Conservation (phyloP, 441 rosid species). For the Eugenia klotzschiana region DNA sequence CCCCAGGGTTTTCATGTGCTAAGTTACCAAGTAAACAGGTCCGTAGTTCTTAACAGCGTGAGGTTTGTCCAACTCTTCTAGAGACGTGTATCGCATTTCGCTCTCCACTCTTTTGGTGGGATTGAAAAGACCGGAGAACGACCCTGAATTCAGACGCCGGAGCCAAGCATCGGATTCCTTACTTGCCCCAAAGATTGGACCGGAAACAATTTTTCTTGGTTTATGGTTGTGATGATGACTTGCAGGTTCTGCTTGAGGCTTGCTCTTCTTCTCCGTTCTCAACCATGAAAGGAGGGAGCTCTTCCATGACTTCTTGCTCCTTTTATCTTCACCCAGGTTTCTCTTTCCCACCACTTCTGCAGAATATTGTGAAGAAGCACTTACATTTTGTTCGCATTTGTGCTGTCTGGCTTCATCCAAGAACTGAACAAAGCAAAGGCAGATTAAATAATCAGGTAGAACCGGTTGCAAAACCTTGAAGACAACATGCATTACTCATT, state of each 20-base stretch:
- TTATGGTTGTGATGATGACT: constrained; percentile 5
- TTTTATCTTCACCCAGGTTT: constrained; percentile 10
- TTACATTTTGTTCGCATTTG: constrained; percentile 11
- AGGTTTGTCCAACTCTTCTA: constrained; percentile 13
- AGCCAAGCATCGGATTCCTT: constrained; percentile 4
- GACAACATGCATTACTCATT: not conserved
- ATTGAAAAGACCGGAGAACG: constrained; percentile 19
- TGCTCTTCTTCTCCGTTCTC: constrained; percentile 26
- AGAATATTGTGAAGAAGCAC: not conserved
- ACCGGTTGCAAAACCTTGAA: not conserved
- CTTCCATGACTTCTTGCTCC: constrained; percentile 36
- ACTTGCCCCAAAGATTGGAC: constrained; percentile 20
- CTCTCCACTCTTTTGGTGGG: constrained; percentile 14
- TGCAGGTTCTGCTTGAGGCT: constrained; percentile 4
- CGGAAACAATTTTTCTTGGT: constrained; percentile 26
- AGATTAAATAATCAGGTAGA: not conserved
- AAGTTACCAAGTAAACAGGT: constrained; percentile 39
- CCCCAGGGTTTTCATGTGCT: not conserved
- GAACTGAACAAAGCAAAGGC: constrained; percentile 19
- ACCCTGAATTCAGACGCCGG: constrained; percentile 24
- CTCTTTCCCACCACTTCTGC: constrained; percentile 5
- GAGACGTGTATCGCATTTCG: constrained; percentile 27
- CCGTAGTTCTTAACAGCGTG: constrained; percentile 24
- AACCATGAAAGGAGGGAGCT: constrained; percentile 33
- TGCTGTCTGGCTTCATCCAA: constrained; percentile 42